Evolutionary conservation across 2,329 filamentous ascomycete genomes (phyloP).

Genomic region (Colletotrichum abscissum): DNA sequence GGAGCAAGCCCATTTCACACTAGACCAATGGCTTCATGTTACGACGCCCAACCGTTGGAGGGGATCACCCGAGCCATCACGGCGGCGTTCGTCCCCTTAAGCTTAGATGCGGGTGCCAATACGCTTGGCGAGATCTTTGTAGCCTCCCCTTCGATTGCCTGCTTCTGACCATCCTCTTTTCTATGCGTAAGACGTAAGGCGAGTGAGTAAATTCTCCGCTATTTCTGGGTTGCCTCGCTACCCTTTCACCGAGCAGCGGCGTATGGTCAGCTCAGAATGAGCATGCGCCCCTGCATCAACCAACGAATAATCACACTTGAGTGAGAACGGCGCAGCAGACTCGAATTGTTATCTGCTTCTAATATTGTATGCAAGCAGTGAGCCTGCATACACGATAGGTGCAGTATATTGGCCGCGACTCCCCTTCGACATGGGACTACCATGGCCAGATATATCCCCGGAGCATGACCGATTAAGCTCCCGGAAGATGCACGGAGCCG

Average conservation of each 20-base stretch:
- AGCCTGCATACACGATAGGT: neutral
- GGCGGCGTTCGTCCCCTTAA: neutral
- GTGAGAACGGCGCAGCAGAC: neutral
- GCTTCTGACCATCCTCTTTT: neutral
- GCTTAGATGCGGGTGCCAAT: neutral
- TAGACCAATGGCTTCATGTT: neutral
- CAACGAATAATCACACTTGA: neutral
- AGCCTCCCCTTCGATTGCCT: neutral
- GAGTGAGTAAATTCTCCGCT: neutral
- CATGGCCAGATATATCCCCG: neutral
- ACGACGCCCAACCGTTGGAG: neutral
- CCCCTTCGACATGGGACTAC: neutral
- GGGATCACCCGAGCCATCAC: slow-evolving; percentile 1
- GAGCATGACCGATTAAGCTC: neutral
- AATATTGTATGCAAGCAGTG: neutral
- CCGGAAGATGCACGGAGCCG: neutral
- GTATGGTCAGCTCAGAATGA: neutral
- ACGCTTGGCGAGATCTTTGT: slow-evolving; percentile 3
- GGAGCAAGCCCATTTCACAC: neutral
- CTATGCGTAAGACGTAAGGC: neutral
- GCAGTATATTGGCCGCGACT: neutral
- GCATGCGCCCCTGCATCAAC: neutral
- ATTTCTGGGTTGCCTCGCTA: slow-evolving; percentile 12
- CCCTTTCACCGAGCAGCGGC: neutral
- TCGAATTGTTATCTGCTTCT: neutral